Conservation (phyloP, 371 early-diverging fungal genomes). For the Nematocida minor region DNA sequence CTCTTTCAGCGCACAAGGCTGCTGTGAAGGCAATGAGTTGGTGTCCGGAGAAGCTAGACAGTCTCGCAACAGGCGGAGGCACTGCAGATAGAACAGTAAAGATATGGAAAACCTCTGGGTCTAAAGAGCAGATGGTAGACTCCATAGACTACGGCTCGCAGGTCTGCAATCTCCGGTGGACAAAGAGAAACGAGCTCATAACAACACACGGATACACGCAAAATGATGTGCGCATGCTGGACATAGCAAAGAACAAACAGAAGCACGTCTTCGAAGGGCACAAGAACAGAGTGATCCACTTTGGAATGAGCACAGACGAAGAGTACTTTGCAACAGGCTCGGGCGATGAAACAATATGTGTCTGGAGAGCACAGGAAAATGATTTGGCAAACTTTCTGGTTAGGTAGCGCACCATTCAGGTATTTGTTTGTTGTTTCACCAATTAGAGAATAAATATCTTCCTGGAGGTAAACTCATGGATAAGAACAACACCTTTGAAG, state of each 20-base stretch:
- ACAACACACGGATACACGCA: constrained; percentile 66
- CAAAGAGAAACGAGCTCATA: constrained; percentile 58
- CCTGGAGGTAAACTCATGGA: constrained; percentile 13
- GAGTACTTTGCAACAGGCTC: constrained; percentile 64
- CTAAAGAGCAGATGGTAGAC: constrained; percentile 28
- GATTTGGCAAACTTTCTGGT: constrained; percentile 36
- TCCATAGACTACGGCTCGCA: constrained; percentile 60
- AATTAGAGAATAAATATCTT: constrained; percentile 10
- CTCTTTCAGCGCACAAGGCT: constrained; percentile 61
- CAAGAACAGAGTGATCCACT: constrained; percentile 65
- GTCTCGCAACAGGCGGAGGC: constrained; percentile 64
- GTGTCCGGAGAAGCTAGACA: constrained; percentile 50
- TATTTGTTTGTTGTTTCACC: constrained; percentile 45
- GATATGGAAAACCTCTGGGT: constrained; percentile 54
- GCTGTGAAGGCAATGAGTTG: constrained; percentile 64
- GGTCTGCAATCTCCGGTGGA: constrained; percentile 64
- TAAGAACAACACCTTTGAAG: constrained; percentile 4
- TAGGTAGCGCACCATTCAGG: background rate
- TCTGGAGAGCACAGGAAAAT: constrained; percentile 60
- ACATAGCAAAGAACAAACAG: constrained; percentile 24
- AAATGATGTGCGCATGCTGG: constrained; percentile 62
- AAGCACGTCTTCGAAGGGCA: constrained; percentile 57
- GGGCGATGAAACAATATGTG: constrained; percentile 59
- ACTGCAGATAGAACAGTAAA: constrained; percentile 65
- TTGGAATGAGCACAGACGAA: constrained; percentile 60